Percentiles rank a stretch among this genome's conserved stretches.
These are phyloP conservation scores for Calocera viscosa DNA, from an alignment of 768 basidiomycete species.

Conservation along the genomic window DNA sequence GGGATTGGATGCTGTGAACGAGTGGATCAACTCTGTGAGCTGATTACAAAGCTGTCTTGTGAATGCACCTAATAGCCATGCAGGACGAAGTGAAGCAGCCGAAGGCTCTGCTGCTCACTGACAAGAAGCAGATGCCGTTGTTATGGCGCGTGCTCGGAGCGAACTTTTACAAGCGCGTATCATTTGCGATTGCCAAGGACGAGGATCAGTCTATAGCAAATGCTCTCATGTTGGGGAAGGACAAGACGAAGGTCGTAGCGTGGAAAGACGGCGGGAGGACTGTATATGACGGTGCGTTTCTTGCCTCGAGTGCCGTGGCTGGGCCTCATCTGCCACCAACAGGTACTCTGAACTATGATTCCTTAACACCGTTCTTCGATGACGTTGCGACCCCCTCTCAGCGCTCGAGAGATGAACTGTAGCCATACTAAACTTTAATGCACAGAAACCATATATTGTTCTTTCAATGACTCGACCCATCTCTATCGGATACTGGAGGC, in stretches of 20 bases:
- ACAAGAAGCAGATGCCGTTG: slow-evolving; percentile 62
- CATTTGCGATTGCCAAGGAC: slow-evolving; percentile 23
- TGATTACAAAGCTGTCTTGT: background rate
- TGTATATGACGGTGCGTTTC: background rate
- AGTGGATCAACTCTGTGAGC: slow-evolving; percentile 60
- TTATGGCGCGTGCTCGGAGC: slow-evolving; percentile 71
- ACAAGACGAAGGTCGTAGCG: background rate
- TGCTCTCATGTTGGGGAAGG: slow-evolving; percentile 29
- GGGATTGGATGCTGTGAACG: slow-evolving; percentile 42
- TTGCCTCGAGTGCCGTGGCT: background rate
- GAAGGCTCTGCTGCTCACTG: slow-evolving; percentile 53
- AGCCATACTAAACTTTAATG: slow-evolving; percentile 5
- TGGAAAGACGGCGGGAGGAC: background rate
- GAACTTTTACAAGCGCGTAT: slow-evolving; percentile 51
- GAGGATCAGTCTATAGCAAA: slow-evolving; percentile 33
- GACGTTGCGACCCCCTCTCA: background rate
- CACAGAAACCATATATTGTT: background rate
- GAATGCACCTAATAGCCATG: background rate
- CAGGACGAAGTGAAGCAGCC: slow-evolving; percentile 33
- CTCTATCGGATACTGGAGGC: background rate
- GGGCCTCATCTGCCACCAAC: background rate
- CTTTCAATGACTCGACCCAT: background rate
- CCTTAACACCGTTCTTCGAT: slow-evolving; percentile 4
- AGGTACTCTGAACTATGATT: background rate
- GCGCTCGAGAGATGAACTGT: background rate